Conservation (phyloP, 345 rosid genomes). For the Combretum micranthum region DNA sequence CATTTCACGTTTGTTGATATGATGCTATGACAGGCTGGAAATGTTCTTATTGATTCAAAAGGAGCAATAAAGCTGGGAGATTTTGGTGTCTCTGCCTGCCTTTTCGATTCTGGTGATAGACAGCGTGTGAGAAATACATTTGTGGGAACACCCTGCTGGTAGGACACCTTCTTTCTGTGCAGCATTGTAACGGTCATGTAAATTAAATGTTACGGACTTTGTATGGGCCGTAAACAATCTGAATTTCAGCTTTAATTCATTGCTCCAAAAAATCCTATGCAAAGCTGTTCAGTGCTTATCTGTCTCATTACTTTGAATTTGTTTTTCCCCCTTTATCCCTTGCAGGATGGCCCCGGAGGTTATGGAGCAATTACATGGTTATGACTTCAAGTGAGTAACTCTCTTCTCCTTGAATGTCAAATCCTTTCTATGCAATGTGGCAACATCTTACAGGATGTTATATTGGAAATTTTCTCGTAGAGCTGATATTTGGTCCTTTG, state of each 20-base stretch:
- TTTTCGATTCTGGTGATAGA: slow-evolving; percentile 98
- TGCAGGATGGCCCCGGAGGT: slow-evolving; percentile 99
- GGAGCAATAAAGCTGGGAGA: slow-evolving; percentile 91
- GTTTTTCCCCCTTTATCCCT: slow-evolving; percentile 8
- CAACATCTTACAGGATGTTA: slow-evolving; percentile 16
- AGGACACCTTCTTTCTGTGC: slow-evolving; percentile 12
- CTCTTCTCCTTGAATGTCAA: slow-evolving; percentile 7
- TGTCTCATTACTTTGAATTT: neutral
- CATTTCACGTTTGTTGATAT: too few relatives aligned
- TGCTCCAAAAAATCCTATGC: too few relatives aligned
- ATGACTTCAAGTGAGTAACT: slow-evolving; percentile 81
- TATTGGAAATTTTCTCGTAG: slow-evolving; percentile 34
- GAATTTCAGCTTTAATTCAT: too few relatives aligned
- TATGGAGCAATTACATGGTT: slow-evolving; percentile 97
- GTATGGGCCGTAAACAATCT: too few relatives aligned
- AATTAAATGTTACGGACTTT: too few relatives aligned
- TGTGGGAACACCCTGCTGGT: slow-evolving; percentile 99
- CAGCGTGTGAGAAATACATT: slow-evolving; percentile 95
- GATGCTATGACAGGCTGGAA: slow-evolving; percentile 60
- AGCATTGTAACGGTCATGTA: neutral
- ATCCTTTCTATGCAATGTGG: slow-evolving; percentile 9
- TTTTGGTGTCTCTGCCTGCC: slow-evolving; percentile 97
- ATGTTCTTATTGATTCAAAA: slow-evolving; percentile 71
- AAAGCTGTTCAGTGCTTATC: too few relatives aligned
- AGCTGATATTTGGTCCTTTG: slow-evolving; percentile 99